Evolutionary conservation across 371 early-diverging fungal genomes (phyloP).

Genomic region (Lichtheimia ramosa): DNA sequence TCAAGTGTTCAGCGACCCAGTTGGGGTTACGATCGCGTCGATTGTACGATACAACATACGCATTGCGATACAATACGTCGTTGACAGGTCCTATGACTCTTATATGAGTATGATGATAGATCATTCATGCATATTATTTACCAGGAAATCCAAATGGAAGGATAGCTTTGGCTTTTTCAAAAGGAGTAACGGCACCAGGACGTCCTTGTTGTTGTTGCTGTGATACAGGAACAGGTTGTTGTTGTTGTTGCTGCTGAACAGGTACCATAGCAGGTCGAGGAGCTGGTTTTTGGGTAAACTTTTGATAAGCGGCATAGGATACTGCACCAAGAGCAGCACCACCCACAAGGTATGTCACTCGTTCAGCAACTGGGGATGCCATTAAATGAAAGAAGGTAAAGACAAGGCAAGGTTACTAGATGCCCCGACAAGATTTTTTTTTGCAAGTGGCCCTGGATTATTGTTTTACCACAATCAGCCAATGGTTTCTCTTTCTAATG

Average conservation of each 20-base stretch:
- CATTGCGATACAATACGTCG: slow-evolving; percentile 56
- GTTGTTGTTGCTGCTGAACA: slow-evolving; percentile 6
- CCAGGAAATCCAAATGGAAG: slow-evolving; percentile 55
- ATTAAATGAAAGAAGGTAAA: slow-evolving; percentile 4
- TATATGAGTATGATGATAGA: too few species aligned
- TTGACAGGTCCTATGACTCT: slow-evolving; percentile 55
- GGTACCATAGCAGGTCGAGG: slow-evolving; percentile 13
- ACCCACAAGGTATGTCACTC: slow-evolving; percentile 43
- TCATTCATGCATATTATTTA: not conserved
- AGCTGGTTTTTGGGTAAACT: slow-evolving; percentile 33
- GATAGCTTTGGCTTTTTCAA: slow-evolving; percentile 46
- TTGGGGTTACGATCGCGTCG: slow-evolving; percentile 82
- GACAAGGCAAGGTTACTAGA: not conserved
- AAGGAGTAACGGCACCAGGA: slow-evolving; percentile 1
- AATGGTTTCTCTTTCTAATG: too few species aligned
- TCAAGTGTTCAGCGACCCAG: slow-evolving; percentile 87
- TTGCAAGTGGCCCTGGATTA: too few species aligned
- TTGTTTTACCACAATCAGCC: too few species aligned
- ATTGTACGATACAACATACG: slow-evolving; percentile 69
- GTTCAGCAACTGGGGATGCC: slow-evolving; percentile 29
- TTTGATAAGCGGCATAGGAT: slow-evolving; percentile 44
- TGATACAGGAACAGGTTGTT: slow-evolving; percentile 1
- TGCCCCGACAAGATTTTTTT: too few species aligned
- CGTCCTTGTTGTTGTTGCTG: too few species aligned
- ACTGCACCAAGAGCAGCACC: slow-evolving; percentile 51